Base-by-base conservation (phyloP, 306 rosid genomes). In the Begonia fuchsioides region DNA sequence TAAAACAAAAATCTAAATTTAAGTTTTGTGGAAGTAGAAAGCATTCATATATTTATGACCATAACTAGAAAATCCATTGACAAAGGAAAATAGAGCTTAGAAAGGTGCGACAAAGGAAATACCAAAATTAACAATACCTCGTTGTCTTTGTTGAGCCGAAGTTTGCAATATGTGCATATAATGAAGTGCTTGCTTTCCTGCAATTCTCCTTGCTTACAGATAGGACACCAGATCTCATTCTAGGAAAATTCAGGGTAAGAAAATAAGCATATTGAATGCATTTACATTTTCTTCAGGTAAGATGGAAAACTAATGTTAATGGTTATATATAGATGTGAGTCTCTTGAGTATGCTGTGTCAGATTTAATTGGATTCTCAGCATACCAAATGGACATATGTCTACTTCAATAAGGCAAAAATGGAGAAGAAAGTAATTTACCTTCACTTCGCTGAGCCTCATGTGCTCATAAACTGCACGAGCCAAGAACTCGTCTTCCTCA, bases 161-260 rank as follows among this genome's bases (percentile, higher is more conserved):
- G 63, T 53, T 76, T 66, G 57, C 96, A 87, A 10, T 13, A 51
- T 32, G 58, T 61, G 60, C 94, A 87, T 47, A 55, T 54, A 59
- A 87, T 77, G 56, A 40, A 64, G 56, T 39, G 48, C 46, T 50
- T 47, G 57, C 32, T 67, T 70, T 87, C 92, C 67, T 62, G 65
- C 52, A 87, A 72, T 52, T 76, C 70, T 52, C 96, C 96, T 49
- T 62, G 76, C 70, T 77, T 87, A 65, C 96, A 87, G 10, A 87
- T 63, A 40, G 96, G 96, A 68, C 96, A 87, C 94, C 94, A 79
- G 63, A 82, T 60, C 61, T 67, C 62, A 51, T 79, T 61, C 45
- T 44, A 32, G 11, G 17, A 51, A 38, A 32, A 65, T 88, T 79
- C 7, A 72, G 47, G 38, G 55, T 57, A 38, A 66, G 57, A 47